These are phyloP conservation scores for Cordyceps pruinosa DNA, from an alignment of 2,329 filamentous ascomycete genomes.

Conservation along the genomic window DNA sequence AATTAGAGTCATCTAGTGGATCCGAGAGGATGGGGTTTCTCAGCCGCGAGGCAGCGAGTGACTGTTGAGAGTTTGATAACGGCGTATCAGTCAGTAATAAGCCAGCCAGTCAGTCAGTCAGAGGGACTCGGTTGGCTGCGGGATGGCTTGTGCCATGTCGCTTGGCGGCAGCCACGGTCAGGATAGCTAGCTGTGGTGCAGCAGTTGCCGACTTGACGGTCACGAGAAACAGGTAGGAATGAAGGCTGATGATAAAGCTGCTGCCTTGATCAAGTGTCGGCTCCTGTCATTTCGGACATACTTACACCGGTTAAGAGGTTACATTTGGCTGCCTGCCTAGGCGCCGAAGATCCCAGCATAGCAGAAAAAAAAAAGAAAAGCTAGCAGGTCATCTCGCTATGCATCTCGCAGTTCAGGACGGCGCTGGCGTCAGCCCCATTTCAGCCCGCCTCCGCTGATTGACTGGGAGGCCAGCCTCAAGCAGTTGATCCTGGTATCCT, in stretches of 20 bases:
- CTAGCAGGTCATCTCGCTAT: background rate
- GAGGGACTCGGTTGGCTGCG: background rate
- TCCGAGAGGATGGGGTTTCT: background rate
- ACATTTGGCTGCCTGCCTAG: background rate
- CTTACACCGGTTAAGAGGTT: background rate
- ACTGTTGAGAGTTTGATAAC: background rate
- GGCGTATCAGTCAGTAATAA: background rate
- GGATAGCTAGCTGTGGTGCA: too few species aligned
- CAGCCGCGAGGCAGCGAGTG: background rate
- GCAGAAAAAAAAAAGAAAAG: background rate
- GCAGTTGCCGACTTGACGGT: too few species aligned
- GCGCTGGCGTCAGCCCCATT: conserved; percentile 6
- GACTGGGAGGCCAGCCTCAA: background rate
- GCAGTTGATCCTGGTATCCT: too few species aligned
- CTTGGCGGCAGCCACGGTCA: background rate
- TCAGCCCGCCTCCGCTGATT: conserved; percentile 9
- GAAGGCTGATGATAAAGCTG: background rate
- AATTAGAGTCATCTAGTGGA: background rate
- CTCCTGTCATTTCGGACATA: background rate
- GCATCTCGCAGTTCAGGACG: background rate
- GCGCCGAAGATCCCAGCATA: background rate
- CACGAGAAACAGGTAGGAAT: too few species aligned
- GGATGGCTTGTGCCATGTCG: background rate
- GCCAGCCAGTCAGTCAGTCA: background rate
- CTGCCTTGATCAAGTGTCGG: background rate